Base-by-base conservation (phyloP, 2,329 filamentous ascomycete genomes). In the Ophiognomonia clavigignenti-juglandacearum region DNA sequence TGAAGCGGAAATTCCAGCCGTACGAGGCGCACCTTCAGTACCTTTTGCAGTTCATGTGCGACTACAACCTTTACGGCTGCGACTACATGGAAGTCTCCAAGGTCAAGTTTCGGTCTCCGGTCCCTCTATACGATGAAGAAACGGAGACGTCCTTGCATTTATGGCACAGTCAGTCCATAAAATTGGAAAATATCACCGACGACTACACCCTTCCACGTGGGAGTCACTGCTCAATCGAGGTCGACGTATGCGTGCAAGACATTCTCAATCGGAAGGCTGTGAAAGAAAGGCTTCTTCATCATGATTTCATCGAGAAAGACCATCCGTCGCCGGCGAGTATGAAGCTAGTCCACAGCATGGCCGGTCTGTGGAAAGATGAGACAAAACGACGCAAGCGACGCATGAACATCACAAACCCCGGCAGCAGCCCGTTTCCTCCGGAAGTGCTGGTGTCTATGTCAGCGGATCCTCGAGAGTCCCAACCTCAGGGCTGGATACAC, bases 11-110 rank as follows among this genome's bases (percentile, higher is more conserved):
- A 20, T 85, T 98, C 36, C 92, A 97, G 60, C 92, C 93, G 0
- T 95, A 93, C 61, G 93, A 98, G 67, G 90, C 88, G 16, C 95
- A 98, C 63, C 66, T 97, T 52, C 89, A 96, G 61, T 97, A 91
- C 62, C 70, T 96, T 8, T 75, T 93, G 9, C 95, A 98, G 66
- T 98, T 95, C 80, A 97, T 98, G 93, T 86, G 85, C 54, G 95
- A 98, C 64, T 98, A 95, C 72, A 98, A 96, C 61, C 72, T 98
- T 55, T 97, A 95, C 63, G 95, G 95, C 6, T 98, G 93, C 61
- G 85, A 82, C 47, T 95, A 92, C 58, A 82, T 97, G 54, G 80
- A 92, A 49, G 85, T 82, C 41, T 72, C 72, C 9, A 86, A 81
- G 53, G 80, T 83, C 1, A 74, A 69, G 23, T 96, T 96, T 60